These are phyloP conservation scores for Seiridium unicorne DNA, from an alignment of 2,329 filamentous ascomycete genomes.

Conservation along the genomic window DNA sequence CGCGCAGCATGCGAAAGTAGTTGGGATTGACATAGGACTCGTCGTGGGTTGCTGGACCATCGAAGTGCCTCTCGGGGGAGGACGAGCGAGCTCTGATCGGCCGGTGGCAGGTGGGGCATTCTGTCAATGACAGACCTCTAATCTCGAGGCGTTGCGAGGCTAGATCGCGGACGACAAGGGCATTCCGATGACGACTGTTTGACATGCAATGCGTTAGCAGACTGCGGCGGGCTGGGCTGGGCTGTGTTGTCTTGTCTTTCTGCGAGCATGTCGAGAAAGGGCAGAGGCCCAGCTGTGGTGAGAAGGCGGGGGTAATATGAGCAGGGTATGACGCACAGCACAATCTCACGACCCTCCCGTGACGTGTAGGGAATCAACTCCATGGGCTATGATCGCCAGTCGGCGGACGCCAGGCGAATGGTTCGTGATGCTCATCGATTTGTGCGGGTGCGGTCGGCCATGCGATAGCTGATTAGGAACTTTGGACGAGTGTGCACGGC, in stretches of 20 bases:
- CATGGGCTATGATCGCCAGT: slow-evolving; percentile 30
- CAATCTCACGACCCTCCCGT: slow-evolving; percentile 73
- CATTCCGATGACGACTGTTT: slow-evolving; percentile 74
- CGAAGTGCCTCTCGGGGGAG: slow-evolving; percentile 51
- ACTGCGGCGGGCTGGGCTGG: not conserved
- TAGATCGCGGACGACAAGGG: slow-evolving; percentile 87
- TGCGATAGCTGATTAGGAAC: too few species aligned
- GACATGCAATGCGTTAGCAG: not conserved
- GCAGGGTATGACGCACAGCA: slow-evolving; percentile 60
- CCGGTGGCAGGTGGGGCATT: slow-evolving; percentile 91
- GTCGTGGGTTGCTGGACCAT: slow-evolving; percentile 36
- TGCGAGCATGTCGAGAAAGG: not conserved
- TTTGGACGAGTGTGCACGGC: too few species aligned
- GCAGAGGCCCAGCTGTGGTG: not conserved
- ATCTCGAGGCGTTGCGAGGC: slow-evolving; percentile 83
- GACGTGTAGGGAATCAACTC: slow-evolving; percentile 77
- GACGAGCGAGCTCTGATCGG: slow-evolving; percentile 48
- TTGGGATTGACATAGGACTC: slow-evolving; percentile 82
- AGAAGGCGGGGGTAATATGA: not conserved
- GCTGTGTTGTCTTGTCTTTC: not conserved
- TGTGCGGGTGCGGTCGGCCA: not conserved
- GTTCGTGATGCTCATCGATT: not conserved
- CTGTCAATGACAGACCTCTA: slow-evolving; percentile 59
- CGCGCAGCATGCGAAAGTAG: slow-evolving; percentile 91
- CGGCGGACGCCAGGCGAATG: not conserved